Conservation (phyloP, 768 basidiomycete genomes). For the Russula earlei region DNA sequence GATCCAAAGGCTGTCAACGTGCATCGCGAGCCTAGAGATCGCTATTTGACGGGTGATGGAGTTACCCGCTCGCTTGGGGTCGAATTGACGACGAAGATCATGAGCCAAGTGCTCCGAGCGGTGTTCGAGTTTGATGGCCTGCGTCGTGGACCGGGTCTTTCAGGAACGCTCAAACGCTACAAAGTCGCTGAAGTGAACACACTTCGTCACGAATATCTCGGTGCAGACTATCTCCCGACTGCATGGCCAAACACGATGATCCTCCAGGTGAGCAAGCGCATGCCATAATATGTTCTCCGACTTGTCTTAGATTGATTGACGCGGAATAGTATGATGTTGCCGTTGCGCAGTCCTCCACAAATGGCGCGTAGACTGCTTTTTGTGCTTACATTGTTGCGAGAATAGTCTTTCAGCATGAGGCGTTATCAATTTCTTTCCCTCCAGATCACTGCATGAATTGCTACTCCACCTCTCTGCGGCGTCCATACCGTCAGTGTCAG, state of each 20-base stretch:
- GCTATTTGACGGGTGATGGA: slow-evolving; percentile 41
- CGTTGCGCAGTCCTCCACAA: neutral
- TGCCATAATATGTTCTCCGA: neutral
- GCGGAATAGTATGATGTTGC: neutral
- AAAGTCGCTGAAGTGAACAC: slow-evolving; percentile 35
- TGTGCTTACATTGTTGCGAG: neutral
- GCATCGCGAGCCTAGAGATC: slow-evolving; percentile 34
- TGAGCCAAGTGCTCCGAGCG: slow-evolving; percentile 54
- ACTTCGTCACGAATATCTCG: slow-evolving; percentile 48
- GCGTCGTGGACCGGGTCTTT: slow-evolving; percentile 57
- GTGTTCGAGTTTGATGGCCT: slow-evolving; percentile 51
- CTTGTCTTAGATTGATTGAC: neutral
- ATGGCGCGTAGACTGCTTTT: neutral
- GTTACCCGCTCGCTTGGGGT: slow-evolving; percentile 40
- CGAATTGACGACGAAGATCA: slow-evolving; percentile 48
- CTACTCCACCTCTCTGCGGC: neutral
- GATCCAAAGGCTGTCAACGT: slow-evolving; percentile 38
- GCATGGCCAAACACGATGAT: slow-evolving; percentile 66
- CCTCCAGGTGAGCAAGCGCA: slow-evolving; percentile 37
- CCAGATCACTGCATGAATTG: too few species aligned
- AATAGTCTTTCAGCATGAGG: neutral
- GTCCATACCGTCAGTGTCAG: too few species aligned
- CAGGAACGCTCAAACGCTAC: slow-evolving; percentile 56
- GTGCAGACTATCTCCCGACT: slow-evolving; percentile 35
- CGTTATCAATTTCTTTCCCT: too few species aligned